Conservation (phyloP, 768 basidiomycete genomes). For the Suillus alpinus region DNA sequence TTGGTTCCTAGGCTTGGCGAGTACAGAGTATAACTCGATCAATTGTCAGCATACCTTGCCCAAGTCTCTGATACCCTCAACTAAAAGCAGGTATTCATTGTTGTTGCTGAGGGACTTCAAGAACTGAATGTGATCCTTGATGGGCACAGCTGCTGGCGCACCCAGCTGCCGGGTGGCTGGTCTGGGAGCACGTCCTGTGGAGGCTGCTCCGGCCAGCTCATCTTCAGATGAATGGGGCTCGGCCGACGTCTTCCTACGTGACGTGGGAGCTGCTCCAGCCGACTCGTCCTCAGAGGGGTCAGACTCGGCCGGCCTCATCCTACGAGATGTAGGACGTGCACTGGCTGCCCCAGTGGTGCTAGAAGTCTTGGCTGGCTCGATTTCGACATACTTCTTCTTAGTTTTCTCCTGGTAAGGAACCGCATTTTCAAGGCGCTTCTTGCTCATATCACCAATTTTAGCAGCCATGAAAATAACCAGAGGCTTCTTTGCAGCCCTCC, state of each 20-base stretch:
- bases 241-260: background rate
- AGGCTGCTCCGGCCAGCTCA: background rate
- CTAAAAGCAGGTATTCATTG: background rate
- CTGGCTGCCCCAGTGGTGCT: background rate
- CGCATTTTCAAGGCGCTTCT: background rate
- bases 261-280: background rate
- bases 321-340: background rate
- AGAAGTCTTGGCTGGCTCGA: background rate
- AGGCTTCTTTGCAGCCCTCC: background rate
- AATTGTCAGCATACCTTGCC: background rate
- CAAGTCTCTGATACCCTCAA: background rate
- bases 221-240: background rate
- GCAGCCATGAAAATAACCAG: background rate
- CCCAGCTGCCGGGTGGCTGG: background rate
- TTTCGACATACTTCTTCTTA: background rate
- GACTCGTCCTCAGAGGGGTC: background rate
- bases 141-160: background rate
- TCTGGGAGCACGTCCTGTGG: background rate
- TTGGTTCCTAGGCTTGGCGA: too few species aligned
- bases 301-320: background rate
- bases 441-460: background rate
- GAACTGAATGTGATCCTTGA: background rate
- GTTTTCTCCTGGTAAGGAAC: background rate
- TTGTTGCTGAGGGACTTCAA: background rate
- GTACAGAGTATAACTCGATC: background rate